Evolutionary conservation across 495 filamentous ascomycete genomes (phyloP).

Genomic region (Aspergillus panamensis): DNA sequence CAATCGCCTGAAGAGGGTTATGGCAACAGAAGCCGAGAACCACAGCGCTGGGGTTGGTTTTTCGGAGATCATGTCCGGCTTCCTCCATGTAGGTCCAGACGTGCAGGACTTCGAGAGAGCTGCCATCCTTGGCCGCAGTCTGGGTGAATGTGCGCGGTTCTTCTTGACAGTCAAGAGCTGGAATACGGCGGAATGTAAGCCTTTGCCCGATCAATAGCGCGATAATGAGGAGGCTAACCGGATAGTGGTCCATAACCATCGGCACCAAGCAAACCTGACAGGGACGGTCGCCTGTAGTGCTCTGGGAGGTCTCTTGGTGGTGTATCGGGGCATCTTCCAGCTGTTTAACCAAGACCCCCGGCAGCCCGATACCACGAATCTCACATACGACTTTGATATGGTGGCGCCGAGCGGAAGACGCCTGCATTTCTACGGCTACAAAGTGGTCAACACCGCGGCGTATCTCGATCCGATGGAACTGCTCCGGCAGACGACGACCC

Average conservation of each 20-base stretch:
- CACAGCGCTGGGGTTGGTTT: not conserved
- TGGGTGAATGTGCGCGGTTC: constrained; percentile 1
- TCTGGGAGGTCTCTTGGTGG: not conserved
- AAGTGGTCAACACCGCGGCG: not conserved
- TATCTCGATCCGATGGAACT: not conserved
- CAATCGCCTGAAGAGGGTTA: not conserved
- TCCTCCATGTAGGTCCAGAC: not conserved
- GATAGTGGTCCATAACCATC: not conserved
- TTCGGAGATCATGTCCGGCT: constrained; percentile 2
- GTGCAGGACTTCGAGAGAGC: constrained; percentile 1
- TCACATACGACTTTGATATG: constrained; percentile 4
- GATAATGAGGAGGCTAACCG: not conserved
- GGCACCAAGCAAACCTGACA: not conserved
- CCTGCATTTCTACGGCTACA: constrained; percentile 2
- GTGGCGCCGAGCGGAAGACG: not conserved
- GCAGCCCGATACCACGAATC: constrained; percentile 1
- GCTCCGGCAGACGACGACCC: not conserved
- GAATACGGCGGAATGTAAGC: constrained; percentile 6
- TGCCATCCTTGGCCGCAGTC: not conserved
- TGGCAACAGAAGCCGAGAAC: not conserved
- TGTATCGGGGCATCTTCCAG: not conserved
- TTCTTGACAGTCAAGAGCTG: not conserved
- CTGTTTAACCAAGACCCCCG: constrained; percentile 3
- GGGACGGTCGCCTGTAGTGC: not conserved
- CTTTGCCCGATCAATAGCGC: not conserved